A percentile compares a stretch with the other conserved stretches of the same genome.
These are phyloP conservation scores for Zopfochytrium polystomum DNA, from an alignment of 371 early-diverging fungal genomes.

Conservation along the genomic window DNA sequence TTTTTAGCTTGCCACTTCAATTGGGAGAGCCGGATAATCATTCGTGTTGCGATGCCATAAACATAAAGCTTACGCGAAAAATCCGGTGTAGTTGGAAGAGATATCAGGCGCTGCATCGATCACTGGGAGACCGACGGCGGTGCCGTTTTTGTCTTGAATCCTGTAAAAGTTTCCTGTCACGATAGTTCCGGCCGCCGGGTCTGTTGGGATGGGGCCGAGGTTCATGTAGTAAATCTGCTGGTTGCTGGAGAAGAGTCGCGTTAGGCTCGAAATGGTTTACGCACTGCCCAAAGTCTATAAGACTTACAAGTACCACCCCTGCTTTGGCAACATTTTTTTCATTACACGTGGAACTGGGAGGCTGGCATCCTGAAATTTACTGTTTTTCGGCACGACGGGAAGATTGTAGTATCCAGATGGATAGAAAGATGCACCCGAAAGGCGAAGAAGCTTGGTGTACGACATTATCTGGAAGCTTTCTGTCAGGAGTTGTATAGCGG, in stretches of 20 bases:
- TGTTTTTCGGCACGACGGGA: constrained; percentile 8
- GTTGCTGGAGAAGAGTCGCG: no score
- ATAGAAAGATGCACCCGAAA: neutral
- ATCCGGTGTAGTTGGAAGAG: constrained; percentile 12
- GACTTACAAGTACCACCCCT: constrained; percentile 10
- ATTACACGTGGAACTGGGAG: neutral
- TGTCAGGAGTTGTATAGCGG: neutral
- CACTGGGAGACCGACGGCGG: neutral
- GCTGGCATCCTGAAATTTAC: neutral
- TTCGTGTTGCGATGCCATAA: neutral
- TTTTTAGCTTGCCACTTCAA: no score
- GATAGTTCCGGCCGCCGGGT: neutral
- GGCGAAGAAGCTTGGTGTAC: neutral
- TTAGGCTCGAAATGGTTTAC: no score
- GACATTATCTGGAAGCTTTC: neutral
- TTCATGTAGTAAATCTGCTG: neutral
- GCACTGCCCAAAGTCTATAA: no score
- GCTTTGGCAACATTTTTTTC: neutral
- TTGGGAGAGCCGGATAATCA: neutral
- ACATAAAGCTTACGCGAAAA: constrained; percentile 11
- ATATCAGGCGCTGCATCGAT: neutral
- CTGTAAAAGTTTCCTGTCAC: neutral
- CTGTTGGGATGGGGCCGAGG: neutral
- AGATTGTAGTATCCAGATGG: neutral
- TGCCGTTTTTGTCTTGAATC: neutral